Evolutionary conservation across 805 yeast genomes (phyloP).

Genomic region (Yarrowia hollandica): DNA sequence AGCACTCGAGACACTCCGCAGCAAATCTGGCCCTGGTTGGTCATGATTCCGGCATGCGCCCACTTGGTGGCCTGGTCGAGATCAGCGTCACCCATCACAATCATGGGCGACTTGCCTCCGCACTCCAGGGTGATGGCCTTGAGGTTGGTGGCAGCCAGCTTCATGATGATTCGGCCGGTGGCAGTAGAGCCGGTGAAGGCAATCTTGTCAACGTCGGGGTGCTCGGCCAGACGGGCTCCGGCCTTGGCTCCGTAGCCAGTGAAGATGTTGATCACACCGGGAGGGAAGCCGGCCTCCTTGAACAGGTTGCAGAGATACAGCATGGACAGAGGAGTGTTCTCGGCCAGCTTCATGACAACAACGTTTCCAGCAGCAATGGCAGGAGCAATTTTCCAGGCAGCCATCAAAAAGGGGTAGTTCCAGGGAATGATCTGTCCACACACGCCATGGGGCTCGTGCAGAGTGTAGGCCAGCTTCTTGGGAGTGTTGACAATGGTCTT

Average conservation of each 20-base stretch:
- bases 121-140: conserved; percentile 91
- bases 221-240: conserved; percentile 67
- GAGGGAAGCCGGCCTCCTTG: conserved; percentile 71
- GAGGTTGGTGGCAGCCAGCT: conserved; percentile 67
- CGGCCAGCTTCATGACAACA: conserved; percentile 71
- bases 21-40: conserved; percentile 95
- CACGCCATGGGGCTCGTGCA: conserved; percentile 67
- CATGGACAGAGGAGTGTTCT: conserved; percentile 72
- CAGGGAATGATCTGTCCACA: conserved; percentile 72
- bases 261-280: conserved; percentile 71
- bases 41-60: conserved; percentile 79
- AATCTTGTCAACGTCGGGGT: conserved; percentile 71
- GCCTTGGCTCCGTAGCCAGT: conserved; percentile 67
- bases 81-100: conserved; percentile 84
- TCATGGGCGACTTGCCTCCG: conserved; percentile 95
- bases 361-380: conserved; percentile 81
- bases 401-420: conserved; percentile 72
- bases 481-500: conserved; percentile 60
- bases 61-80: conserved; percentile 70
- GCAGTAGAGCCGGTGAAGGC: conserved; percentile 96
- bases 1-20: conserved; percentile 91
- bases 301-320: conserved; percentile 59
- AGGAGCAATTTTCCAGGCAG: conserved; percentile 81
- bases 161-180: conserved; percentile 79
- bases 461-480: conserved; percentile 65